phyloP scores from a whole-genome alignment of 306 rosid genomes.

The Trifolium fragiferum region DNA sequence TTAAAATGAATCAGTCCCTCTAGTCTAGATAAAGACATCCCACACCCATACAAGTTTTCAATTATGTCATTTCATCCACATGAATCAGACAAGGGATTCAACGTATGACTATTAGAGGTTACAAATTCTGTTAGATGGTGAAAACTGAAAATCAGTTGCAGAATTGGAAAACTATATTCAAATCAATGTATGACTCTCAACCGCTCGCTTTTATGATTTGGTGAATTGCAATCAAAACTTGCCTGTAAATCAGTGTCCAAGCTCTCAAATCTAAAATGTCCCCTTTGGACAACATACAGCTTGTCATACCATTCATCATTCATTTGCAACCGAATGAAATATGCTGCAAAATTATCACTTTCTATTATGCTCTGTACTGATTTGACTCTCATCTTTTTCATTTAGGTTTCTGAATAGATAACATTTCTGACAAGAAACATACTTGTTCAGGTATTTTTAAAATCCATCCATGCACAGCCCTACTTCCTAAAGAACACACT shows the following conservation, averaged over 20 bases:
- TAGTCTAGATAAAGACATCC: background rate
- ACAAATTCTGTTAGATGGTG: background rate
- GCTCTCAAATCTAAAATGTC: slow-evolving; percentile 1
- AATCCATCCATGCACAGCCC: background rate
- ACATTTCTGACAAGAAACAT: background rate
- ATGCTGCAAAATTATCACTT: background rate
- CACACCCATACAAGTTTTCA: slow-evolving; percentile 5
- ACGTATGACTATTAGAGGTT: background rate
- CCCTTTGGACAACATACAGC: background rate
- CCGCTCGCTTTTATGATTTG: background rate
- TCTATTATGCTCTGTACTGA: too few species aligned
- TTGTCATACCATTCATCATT: background rate
- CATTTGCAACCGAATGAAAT: background rate
- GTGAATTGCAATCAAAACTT: background rate
- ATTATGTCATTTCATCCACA: slow-evolving; percentile 10
- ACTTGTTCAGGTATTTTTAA: background rate
- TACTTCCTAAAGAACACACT: background rate
- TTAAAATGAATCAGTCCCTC: slow-evolving; percentile 5
- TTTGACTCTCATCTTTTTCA: too few species aligned
- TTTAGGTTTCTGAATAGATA: too few species aligned
- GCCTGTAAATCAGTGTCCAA: background rate
- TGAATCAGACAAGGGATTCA: slow-evolving; percentile 7
- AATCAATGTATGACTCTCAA: background rate
- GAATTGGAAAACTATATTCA: background rate
- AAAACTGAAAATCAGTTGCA: background rate